Evolutionary conservation across 345 rosid species (phyloP).

Genomic region (Sapria himalayana): DNA sequence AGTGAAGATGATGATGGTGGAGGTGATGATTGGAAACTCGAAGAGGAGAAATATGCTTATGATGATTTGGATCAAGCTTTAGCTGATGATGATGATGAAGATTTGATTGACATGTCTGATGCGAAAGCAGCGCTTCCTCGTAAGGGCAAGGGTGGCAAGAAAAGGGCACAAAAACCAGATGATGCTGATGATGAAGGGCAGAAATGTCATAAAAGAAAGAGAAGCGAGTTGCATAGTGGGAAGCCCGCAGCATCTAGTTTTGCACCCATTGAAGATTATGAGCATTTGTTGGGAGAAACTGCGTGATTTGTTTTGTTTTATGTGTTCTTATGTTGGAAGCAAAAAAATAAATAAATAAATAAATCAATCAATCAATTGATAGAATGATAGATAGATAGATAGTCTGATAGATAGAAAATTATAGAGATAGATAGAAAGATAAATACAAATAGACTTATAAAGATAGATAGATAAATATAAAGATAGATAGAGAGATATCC

Average conservation of each 20-base stretch:
- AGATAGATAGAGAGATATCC: no score
- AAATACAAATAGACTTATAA: no score
- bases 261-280: conserved; percentile 70
- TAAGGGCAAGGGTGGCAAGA: conserved; percentile 9
- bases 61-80: conserved; percentile 56
- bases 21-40: conserved; percentile 60
- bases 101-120: conserved; percentile 1
- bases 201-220: conserved; percentile 15
- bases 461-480: no score
- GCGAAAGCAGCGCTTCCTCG: background rate
- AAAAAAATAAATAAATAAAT: no score
- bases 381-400: no score
- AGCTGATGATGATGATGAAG: conserved; percentile 39
- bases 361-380: no score
- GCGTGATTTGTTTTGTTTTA: no score
- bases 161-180: conserved; percentile 5
- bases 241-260: conserved; percentile 45
- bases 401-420: no score
- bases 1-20: conserved; percentile 73
- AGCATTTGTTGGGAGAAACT: conserved; percentile 59
- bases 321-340: no score
- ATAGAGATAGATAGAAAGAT: no score
- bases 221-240: conserved; percentile 18
- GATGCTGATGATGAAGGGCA: conserved; percentile 13
- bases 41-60: conserved; percentile 53